Evolutionary conservation across 1,284 basidiomycete genomes (phyloP).

Genomic region (Ganoderma lingzhi): DNA sequence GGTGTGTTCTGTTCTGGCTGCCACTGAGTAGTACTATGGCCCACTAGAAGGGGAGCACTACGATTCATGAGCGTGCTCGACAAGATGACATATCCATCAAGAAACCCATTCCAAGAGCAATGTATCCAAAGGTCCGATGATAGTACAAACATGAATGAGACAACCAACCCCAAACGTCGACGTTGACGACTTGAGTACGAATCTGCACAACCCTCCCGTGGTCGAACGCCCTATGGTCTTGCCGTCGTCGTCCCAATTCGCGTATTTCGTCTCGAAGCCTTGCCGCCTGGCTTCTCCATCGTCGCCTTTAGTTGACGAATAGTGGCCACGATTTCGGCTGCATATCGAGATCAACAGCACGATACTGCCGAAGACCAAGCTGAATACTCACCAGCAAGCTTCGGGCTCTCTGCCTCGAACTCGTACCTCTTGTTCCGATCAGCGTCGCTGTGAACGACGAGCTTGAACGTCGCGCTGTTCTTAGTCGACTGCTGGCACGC

Average conservation of each 20-base stretch:
- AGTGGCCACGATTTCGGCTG: constrained; percentile 77
- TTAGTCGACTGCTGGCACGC: constrained; percentile 88
- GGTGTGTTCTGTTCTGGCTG: too few relatives aligned
- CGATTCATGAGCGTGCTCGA: too few relatives aligned
- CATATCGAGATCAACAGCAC: constrained; percentile 4
- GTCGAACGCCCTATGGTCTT: constrained; percentile 26
- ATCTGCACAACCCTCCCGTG: not conserved
- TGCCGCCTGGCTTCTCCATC: constrained; percentile 50
- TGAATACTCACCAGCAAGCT: constrained; percentile 72
- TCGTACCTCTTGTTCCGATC: constrained; percentile 92
- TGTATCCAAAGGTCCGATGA: not conserved
- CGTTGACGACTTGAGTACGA: not conserved
- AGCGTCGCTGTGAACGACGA: constrained; percentile 72
- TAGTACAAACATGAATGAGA: constrained; percentile 8
- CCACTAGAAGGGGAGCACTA: too few relatives aligned
- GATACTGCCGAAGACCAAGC: not conserved
- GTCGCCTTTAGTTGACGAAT: constrained; percentile 67
- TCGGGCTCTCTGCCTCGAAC: constrained; percentile 93
- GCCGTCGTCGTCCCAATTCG: constrained; percentile 24
- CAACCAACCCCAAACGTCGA: not conserved
- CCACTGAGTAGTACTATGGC: too few relatives aligned
- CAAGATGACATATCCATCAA: not conserved
- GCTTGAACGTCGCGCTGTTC: constrained; percentile 86
- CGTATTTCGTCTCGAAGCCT: constrained; percentile 52
- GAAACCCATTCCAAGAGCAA: constrained; percentile 16